These are phyloP conservation scores for Quercus gilva DNA, from an alignment of 306 rosid species.

Conservation along the genomic window DNA sequence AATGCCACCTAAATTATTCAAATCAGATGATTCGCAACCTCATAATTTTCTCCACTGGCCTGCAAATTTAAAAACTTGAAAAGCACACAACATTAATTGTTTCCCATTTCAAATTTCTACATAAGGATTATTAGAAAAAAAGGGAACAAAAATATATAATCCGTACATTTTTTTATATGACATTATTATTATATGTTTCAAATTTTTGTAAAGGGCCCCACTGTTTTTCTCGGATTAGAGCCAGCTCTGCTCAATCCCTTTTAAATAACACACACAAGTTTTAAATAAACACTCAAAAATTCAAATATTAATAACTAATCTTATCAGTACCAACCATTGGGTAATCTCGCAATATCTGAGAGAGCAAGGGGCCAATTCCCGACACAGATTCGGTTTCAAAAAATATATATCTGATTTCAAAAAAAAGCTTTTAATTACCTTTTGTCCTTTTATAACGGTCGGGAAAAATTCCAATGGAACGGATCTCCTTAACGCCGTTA, in stretches of 20 bases:
- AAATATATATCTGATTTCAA: not conserved
- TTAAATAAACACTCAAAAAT: not conserved
- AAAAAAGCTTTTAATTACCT: not conserved
- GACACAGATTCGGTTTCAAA: constrained; percentile 32
- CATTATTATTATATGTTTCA: not conserved
- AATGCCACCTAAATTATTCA: no score
- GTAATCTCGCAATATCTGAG: constrained; percentile 10
- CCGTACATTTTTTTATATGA: not conserved
- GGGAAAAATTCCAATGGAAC: constrained; percentile 35
- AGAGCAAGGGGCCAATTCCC: constrained; percentile 1
- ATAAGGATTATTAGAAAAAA: no score
- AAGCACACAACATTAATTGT: no score
- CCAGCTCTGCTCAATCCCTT: not conserved
- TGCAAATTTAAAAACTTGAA: no score
- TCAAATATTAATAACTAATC: not conserved
- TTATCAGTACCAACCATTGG: not conserved
- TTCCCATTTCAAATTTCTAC: no score
- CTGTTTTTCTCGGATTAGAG: not conserved
- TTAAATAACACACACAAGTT: not conserved
- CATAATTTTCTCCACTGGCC: no score
- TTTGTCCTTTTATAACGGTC: constrained; percentile 74
- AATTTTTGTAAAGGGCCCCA: not conserved
- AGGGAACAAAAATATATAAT: no score
- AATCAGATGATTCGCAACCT: no score
- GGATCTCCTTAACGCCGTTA: constrained; percentile 52